phyloP scores from a whole-genome alignment of 2,329 filamentous ascomycete species.

The Calonectria multiphialidica region DNA sequence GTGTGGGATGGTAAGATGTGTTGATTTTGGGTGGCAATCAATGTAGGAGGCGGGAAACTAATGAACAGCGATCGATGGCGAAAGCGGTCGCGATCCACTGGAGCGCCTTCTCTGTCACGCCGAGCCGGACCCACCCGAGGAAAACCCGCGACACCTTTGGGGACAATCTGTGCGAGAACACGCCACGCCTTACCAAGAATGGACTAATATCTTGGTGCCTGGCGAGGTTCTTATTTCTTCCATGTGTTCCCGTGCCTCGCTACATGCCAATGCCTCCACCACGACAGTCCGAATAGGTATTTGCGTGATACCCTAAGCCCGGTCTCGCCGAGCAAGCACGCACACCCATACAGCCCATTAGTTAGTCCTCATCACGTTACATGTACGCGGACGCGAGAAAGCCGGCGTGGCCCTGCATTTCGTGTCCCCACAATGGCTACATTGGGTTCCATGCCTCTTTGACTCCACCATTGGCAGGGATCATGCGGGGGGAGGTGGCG shows the following conservation, averaged over 20 bases:
- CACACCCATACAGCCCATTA: background rate
- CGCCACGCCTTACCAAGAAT: background rate
- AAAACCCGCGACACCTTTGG: constrained; percentile 12
- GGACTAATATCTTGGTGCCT: background rate
- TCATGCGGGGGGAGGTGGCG: background rate
- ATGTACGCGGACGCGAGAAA: background rate
- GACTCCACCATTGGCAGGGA: background rate
- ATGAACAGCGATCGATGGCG: background rate
- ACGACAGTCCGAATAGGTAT: background rate
- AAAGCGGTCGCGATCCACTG: constrained; percentile 12
- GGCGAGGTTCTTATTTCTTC: background rate
- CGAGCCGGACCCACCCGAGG: constrained; percentile 14
- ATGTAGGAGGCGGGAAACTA: background rate
- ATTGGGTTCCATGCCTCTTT: background rate
- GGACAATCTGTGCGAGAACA: background rate
- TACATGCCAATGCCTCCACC: background rate
- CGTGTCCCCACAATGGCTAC: background rate
- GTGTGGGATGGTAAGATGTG: background rate
- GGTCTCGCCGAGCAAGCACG: background rate
- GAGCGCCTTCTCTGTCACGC: constrained; percentile 14
- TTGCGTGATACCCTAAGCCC: background rate
- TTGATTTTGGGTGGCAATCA: background rate
- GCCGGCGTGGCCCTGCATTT: background rate
- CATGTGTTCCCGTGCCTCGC: background rate
- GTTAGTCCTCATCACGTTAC: background rate